A percentile compares a stretch with the other conserved stretches of the same genome.
These are phyloP conservation scores for Aspergillus ochraceus DNA, from an alignment of 2,329 filamentous ascomycete genomes.

Conservation along the genomic window DNA sequence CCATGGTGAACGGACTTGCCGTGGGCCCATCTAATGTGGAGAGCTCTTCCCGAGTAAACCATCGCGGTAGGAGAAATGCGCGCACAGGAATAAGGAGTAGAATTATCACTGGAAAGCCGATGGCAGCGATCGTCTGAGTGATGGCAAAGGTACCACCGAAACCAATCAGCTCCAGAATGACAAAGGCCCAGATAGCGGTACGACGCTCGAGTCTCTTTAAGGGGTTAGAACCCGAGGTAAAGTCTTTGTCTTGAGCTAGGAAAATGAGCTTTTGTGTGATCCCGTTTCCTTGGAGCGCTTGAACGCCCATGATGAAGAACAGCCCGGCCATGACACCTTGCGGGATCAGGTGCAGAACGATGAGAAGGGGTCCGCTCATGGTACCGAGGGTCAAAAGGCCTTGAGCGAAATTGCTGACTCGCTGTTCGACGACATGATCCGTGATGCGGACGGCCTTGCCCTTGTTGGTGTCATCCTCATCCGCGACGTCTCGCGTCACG, in stretches of 20 bases:
- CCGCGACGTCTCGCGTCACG: constrained; percentile 60
- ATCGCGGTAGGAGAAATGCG: constrained; percentile 61
- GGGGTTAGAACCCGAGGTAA: constrained; percentile 61
- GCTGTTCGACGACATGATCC: constrained; percentile 65
- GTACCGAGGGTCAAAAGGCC: constrained; percentile 76
- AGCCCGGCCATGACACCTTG: constrained; percentile 77
- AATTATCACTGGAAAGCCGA: constrained; percentile 77
- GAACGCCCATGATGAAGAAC: constrained; percentile 82
- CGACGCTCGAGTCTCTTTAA: constrained; percentile 63
- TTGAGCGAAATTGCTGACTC: constrained; percentile 74
- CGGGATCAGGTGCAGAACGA: constrained; percentile 74
- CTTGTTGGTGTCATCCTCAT: constrained; percentile 59
- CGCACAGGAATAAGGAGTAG: constrained; percentile 67
- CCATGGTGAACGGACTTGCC: constrained; percentile 73
- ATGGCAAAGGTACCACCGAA: constrained; percentile 81
- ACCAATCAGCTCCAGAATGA: constrained; percentile 65
- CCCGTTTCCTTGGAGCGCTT: constrained; percentile 74
- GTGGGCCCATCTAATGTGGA: constrained; percentile 69
- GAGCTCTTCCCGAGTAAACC: constrained; percentile 63
- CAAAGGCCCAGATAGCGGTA: constrained; percentile 69
- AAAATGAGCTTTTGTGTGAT: constrained; percentile 75
- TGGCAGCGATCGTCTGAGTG: constrained; percentile 78
- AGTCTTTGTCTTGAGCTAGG: constrained; percentile 61
- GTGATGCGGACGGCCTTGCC: constrained; percentile 64
- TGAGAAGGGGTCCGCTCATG: constrained; percentile 72